Base-by-base conservation (phyloP, 345 rosid species). In the Sonneratia caseolaris region DNA sequence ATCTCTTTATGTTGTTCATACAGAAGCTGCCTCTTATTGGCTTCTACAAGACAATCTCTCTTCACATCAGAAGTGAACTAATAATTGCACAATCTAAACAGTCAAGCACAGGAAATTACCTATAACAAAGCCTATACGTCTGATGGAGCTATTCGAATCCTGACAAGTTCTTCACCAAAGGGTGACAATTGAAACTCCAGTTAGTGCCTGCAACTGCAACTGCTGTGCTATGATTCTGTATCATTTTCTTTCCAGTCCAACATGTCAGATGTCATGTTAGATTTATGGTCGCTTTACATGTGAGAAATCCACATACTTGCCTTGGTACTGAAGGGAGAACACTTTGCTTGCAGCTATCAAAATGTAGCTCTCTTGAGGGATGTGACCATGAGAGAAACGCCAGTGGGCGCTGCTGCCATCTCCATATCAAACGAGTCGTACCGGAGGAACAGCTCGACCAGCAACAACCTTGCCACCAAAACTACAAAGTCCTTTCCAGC, bases 401-500 rank as follows among this genome's bases (percentile, higher is more conserved):
- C 81, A 18, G 59, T 10, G 6, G 73, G 15, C 24, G 70, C 43
- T 15, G 42, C 4, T 9, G 66, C 66, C 0, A 57, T 72, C 43
- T 85, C 82, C 6, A 78, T 68, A 2, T 73, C 73, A 16, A 85
- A 87, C 38, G 87, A 77, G 37, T 87, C 91, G 56, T 87, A 87
- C 19, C 84, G 79, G 1, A 83, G 77, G 73, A 87, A 84, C 43
- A 87, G 27, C 71, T 87, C 86, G 77, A 75, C 91, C 77, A 87
- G 1, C 35, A 82, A 2, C 0, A 84, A 40, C 45, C 86, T 83
- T 22, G 73, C 61, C 11, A 78, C 5, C 36, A 85, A 77, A n/a
- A 85, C 56, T 80, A 85, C 89, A 68, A 85, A 75, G 71, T 85
- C 77, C 79, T 85, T 85, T 27, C 77, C 87, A 0, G 84, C 83